Conservation (phyloP, 768 basidiomycete genomes). For the Sporobolomyces pararoseus region DNA sequence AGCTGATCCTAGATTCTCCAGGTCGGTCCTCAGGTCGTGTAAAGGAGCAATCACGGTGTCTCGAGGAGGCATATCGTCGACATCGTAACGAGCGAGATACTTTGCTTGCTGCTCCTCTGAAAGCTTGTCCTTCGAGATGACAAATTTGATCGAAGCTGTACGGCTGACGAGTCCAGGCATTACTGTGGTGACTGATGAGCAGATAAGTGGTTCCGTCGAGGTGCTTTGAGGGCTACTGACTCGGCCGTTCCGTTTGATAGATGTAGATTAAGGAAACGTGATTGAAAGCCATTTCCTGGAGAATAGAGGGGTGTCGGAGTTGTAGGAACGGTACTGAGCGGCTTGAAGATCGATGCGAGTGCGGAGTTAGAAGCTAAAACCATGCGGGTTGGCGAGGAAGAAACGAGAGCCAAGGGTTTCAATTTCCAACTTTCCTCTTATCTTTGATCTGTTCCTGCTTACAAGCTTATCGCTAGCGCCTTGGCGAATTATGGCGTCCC, state of each 20-base stretch:
- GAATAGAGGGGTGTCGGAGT: background rate
- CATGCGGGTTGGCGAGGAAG: no score
- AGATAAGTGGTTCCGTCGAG: background rate
- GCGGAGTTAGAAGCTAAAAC: no score
- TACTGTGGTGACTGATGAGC: background rate
- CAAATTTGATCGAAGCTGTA: slow-evolving; percentile 7
- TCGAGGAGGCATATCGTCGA: slow-evolving; percentile 7
- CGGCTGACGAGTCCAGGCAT: slow-evolving; percentile 12
- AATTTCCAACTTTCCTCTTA: background rate
- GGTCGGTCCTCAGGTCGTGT: slow-evolving; percentile 10
- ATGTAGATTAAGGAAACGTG: background rate
- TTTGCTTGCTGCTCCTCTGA: background rate
- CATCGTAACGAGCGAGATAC: slow-evolving; percentile 15
- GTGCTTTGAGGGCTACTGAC: background rate
- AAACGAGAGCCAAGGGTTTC: background rate
- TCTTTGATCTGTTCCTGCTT: no score
- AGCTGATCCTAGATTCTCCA: background rate
- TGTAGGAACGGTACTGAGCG: no score
- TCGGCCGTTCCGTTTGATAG: background rate
- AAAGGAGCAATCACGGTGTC: background rate
- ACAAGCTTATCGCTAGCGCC: no score
- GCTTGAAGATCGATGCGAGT: no score
- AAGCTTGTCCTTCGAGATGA: background rate
- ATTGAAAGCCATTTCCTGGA: background rate
- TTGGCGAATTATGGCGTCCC: no score